Percentiles rank a stretch among this genome's conserved stretches.
phyloP scores from a whole-genome alignment of 768 basidiomycete species.

The Boletus pseudopeckii region DNA sequence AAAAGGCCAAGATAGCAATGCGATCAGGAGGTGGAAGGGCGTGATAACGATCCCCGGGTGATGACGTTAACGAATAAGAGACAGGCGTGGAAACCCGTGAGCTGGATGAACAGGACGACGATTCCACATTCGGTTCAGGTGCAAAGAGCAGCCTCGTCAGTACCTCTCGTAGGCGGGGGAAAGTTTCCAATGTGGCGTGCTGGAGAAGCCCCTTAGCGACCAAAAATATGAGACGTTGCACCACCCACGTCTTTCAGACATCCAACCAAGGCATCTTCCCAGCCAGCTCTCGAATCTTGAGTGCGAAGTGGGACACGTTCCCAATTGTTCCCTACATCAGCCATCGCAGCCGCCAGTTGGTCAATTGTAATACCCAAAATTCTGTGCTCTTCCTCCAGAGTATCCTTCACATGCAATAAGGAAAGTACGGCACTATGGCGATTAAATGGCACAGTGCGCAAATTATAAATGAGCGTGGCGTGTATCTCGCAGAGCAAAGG shows the following conservation, averaged over 20 bases:
- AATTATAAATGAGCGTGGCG: constrained; percentile 82
- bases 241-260: constrained; percentile 83
- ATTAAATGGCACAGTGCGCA: constrained; percentile 76
- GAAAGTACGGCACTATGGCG: constrained; percentile 75
- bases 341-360: constrained; percentile 62
- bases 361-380: constrained; percentile 59
- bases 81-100: constrained; percentile 49
- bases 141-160: constrained; percentile 72
- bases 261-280: constrained; percentile 90
- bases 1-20: constrained; percentile 80
- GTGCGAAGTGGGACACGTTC: constrained; percentile 71
- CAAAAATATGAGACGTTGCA: background rate
- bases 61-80: constrained; percentile 41
- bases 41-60: constrained; percentile 69
- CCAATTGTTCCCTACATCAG: constrained; percentile 84
- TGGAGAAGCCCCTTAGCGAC: constrained; percentile 29
- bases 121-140: constrained; percentile 47
- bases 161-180: constrained; percentile 69
- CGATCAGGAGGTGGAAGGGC: constrained; percentile 73
- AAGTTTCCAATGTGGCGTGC: constrained; percentile 72
- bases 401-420: constrained; percentile 41
- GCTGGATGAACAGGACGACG: constrained; percentile 42
- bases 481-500: constrained; percentile 84
- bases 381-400: constrained; percentile 41
- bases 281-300: constrained; percentile 74